Percentiles rank a stretch among this genome's conserved stretches.
Evolutionary conservation across 75 land plant species (phyloP).

Genomic region (Cupressus sempervirens): DNA sequence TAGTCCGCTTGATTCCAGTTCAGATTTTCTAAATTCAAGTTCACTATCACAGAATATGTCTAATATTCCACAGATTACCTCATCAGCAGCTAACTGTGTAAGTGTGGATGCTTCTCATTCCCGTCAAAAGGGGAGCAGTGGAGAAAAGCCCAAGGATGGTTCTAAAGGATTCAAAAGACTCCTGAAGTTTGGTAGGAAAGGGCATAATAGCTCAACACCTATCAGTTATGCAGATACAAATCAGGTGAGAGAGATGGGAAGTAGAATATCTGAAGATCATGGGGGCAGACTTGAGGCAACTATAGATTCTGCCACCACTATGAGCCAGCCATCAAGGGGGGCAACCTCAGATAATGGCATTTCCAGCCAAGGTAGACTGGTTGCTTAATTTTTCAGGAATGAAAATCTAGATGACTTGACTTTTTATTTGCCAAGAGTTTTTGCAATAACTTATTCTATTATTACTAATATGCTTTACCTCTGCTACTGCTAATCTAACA

Average conservation of each 20-base stretch:
- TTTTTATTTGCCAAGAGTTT: background rate
- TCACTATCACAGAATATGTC: constrained; percentile 2
- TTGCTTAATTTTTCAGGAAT: background rate
- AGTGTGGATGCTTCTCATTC: constrained; percentile 20
- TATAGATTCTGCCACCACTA: constrained; percentile 10
- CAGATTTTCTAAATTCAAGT: background rate
- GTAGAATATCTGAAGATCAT: constrained; percentile 2
- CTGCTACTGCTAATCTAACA: background rate
- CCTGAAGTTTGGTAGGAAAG: constrained; percentile 71
- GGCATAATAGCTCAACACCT: constrained; percentile 20
- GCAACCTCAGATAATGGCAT: constrained; percentile 3
- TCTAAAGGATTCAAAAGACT: constrained; percentile 73
- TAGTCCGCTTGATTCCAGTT: background rate
- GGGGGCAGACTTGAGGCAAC: constrained; percentile 19
- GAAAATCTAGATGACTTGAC: background rate
- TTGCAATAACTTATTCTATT: background rate
- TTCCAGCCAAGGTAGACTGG: background rate
- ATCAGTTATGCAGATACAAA: constrained; percentile 31
- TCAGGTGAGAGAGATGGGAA: background rate
- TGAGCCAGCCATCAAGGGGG: constrained; percentile 10
- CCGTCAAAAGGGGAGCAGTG: constrained; percentile 9
- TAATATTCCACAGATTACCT: constrained; percentile 9
- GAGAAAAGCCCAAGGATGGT: constrained; percentile 59
- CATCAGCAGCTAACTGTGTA: constrained; percentile 11
- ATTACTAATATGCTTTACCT: background rate